phyloP scores from a whole-genome alignment of 257 asterid species.

The Solanum corneliomulleri region DNA sequence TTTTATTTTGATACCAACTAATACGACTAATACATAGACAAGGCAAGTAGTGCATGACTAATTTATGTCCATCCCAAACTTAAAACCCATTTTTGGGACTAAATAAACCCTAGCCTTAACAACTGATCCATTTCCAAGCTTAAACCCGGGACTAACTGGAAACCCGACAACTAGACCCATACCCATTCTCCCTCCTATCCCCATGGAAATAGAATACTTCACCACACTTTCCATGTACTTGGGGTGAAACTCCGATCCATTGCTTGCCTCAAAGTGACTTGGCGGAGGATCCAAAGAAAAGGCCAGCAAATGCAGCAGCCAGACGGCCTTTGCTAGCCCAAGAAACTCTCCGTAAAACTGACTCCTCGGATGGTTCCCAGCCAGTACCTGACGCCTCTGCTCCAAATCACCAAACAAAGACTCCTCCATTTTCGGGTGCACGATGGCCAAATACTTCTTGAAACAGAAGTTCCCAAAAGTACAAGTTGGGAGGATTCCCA shows the following conservation, averaged over 20 bases:
- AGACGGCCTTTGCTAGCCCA: slow-evolving; percentile 73
- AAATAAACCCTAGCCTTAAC: slow-evolving; percentile 81
- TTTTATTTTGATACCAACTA: not conserved
- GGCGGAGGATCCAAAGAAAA: slow-evolving; percentile 83
- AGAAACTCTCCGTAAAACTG: slow-evolving; percentile 76
- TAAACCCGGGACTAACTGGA: slow-evolving; percentile 90
- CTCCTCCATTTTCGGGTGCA: slow-evolving; percentile 98
- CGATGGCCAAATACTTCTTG: slow-evolving; percentile 72
- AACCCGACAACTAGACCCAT: slow-evolving; percentile 57
- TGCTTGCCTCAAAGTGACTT: slow-evolving; percentile 78
- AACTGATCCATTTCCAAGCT: slow-evolving; percentile 68
- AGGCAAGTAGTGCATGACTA: not conserved
- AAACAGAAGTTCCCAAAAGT: slow-evolving; percentile 86
- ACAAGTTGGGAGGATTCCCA: slow-evolving; percentile 80
- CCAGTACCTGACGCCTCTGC: slow-evolving; percentile 79
- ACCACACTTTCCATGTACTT: slow-evolving; percentile 90
- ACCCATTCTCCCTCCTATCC: slow-evolving; percentile 31
- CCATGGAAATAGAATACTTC: slow-evolving; percentile 24
- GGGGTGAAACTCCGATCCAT: slow-evolving; percentile 83
- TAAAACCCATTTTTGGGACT: slow-evolving; percentile 40
- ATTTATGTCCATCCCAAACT: not conserved
- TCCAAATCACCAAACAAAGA: slow-evolving; percentile 90
- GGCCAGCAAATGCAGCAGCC: slow-evolving; percentile 92
- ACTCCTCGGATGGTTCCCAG: slow-evolving; percentile 80
- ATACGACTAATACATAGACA: not conserved